A percentile compares a stretch with the other conserved stretches of the same genome.
Evolutionary conservation across 2,329 filamentous ascomycete species (phyloP).

Genomic region (Aspergillus sp.): DNA sequence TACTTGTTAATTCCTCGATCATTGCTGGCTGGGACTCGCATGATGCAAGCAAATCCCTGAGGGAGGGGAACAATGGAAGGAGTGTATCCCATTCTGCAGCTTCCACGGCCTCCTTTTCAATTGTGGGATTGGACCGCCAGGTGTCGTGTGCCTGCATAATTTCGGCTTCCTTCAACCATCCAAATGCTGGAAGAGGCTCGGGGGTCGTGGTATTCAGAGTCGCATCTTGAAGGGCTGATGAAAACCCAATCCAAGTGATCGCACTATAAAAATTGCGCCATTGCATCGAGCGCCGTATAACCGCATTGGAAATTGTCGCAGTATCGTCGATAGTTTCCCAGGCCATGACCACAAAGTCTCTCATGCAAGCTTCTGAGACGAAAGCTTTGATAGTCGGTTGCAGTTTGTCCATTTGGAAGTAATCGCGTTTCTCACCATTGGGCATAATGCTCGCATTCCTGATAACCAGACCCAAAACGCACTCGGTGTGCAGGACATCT

Average conservation of each 20-base stretch:
- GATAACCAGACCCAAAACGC: constrained; percentile 31
- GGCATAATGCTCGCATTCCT: constrained; percentile 34
- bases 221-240: constrained; percentile 29
- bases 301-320: constrained; percentile 30
- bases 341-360: constrained; percentile 34
- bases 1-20: constrained; percentile 4
- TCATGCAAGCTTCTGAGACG: constrained; percentile 36
- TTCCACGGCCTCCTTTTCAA: constrained; percentile 11
- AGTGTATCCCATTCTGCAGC: constrained; percentile 19
- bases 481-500: constrained; percentile 23
- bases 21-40: constrained; percentile 9
- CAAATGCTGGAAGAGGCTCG: constrained; percentile 38
- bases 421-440: constrained; percentile 35
- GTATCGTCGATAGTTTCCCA: constrained; percentile 39
- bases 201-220: constrained; percentile 19
- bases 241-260: constrained; percentile 35
- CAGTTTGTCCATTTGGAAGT: constrained; percentile 35
- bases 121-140: constrained; percentile 29
- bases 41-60: constrained; percentile 19
- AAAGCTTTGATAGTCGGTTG: constrained; percentile 37
- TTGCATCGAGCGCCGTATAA: constrained; percentile 34
- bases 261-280: constrained; percentile 42
- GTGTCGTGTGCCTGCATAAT: constrained; percentile 36
- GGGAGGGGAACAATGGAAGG: constrained; percentile 15
- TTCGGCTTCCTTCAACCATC: constrained; percentile 39